Evolutionary conservation across 1,139 yeast genomes (phyloP), one percentile per base, ranked within the genome.

Genomic region (Candida labiduridarum): DNA sequence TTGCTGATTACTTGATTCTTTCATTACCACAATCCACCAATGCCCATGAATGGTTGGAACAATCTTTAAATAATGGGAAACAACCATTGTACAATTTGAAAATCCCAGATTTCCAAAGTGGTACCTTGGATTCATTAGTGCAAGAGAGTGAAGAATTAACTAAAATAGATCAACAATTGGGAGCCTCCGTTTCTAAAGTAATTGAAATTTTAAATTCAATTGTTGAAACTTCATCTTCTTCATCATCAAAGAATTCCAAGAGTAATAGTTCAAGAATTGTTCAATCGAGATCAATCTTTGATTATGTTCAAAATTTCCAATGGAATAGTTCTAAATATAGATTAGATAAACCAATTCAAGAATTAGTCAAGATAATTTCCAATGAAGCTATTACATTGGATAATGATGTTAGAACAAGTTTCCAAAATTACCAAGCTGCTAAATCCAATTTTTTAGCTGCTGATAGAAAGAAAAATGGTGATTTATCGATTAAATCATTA

Each of bases 311-410:
- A 64, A 71, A 76, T 46, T 94, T 94, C 68, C 78, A 81, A 49
- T 94, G 99, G 99, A 90, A 90, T 66, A 72, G 88, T 11, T 82
- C 89, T 55, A 89, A 92, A 71, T 94, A 85, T 71, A 81, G 97
- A 63, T 75, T 87, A 51, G 97, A 92, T 69, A 88, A 85, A 67
- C 79, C 96, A 10, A 84, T 94, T 58, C 82, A 84, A 53, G 91
- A 89, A 47, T 77, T 94, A 62, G 87, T 89, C 48, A 79, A 80
- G 51, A 58, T 81, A 50, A 83, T 95, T 52, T 77, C 95, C 12
- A 77, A 79, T 52, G 98, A 94, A 66, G 92, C 96, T 1, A 69
- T 85, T 57, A 83, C 88, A 47, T 79, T 94, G 59, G 99, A 94
- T 65, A 75, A 80, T 45, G 99, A 94, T 65, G 89, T 94, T 46